A percentile compares a stretch with the other conserved stretches of the same genome.
These are phyloP conservation scores for Trichoderma pleuroti DNA, from an alignment of 2,329 filamentous ascomycete species.

Conservation along the genomic window DNA sequence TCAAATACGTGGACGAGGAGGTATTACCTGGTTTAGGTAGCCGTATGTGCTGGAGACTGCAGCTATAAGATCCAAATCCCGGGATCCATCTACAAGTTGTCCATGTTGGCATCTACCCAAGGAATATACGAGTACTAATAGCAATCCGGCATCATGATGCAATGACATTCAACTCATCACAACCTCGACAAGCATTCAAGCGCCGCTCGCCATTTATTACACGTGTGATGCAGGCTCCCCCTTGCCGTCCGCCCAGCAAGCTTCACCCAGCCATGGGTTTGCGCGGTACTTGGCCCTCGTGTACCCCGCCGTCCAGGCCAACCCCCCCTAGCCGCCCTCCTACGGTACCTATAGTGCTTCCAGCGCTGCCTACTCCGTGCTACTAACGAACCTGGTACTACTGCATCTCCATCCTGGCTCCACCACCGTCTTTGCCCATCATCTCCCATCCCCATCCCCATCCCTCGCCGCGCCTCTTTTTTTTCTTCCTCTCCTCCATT, in stretches of 20 bases:
- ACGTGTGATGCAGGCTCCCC: background rate
- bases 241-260: background rate
- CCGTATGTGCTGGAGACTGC: background rate
- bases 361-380: background rate
- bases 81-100: background rate
- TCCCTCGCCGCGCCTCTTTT: constrained; percentile 6
- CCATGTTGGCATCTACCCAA: background rate
- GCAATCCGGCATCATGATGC: background rate
- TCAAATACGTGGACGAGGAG: background rate
- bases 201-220: background rate
- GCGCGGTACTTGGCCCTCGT: background rate
- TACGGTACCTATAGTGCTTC: background rate
- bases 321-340: background rate
- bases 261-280: background rate
- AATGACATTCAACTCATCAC: background rate
- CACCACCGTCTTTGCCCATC: constrained; percentile 4
- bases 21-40: background rate
- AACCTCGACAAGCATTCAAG: background rate
- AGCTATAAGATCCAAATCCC: background rate
- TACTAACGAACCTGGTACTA: background rate
- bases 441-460: constrained; percentile 15
- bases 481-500: background rate
- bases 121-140: background rate
- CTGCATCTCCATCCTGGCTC: constrained; percentile 10
- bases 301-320: background rate